Base-by-base conservation (phyloP, 306 rosid species). In the Spatholobus suberectus region DNA sequence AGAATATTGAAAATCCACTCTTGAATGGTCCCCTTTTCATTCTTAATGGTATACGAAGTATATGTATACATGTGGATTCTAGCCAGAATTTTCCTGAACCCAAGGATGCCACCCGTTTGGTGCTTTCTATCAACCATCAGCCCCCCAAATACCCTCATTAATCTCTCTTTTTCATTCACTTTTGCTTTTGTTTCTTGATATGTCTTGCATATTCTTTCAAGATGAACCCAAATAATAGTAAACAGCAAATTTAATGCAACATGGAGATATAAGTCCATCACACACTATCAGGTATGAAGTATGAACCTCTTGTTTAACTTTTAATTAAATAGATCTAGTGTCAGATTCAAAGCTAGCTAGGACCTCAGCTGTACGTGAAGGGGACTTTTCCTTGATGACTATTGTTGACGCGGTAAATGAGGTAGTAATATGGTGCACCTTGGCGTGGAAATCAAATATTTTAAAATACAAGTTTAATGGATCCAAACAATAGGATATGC, bases 321-420 rank as follows among this genome's bases (percentile, higher is more conserved):
- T 15, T 41, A 18, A 12, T 78, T 18, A 51, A 17, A 51, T 26
- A 37, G 67, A 66, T 78, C 1, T 5, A 78, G 14, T 55, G 14
- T 55, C 62, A 21, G 62, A 55, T 20, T 55, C 29, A 55, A n/a
- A 49, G 2, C 0, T 15, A n/a, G n/a, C 46, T 40, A 7, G 46
- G 46, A 43, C 49, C 49, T 12, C 21, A 49, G 37, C 74, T 66
- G 43, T 5, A 12, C 40, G 41, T 76, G 80, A 6, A 52, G 63
- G 52, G 17, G 59, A 34, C 51, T 65, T 78, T 78, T 47, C 61
- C 34, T 70, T 80, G 62, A 43, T 71, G 44, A 41, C 27, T 54
- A 21, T 12, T 58, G 13, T 35, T 11, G 62, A 80, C 43, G 29
- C 24, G 49, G 54, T 41, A 58, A 20, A 46, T 35, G 43, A 79